A percentile compares a stretch with the other conserved stretches of the same genome.
phyloP scores from a whole-genome alignment of 306 rosid species.

The Sechiopsis laciniata region DNA sequence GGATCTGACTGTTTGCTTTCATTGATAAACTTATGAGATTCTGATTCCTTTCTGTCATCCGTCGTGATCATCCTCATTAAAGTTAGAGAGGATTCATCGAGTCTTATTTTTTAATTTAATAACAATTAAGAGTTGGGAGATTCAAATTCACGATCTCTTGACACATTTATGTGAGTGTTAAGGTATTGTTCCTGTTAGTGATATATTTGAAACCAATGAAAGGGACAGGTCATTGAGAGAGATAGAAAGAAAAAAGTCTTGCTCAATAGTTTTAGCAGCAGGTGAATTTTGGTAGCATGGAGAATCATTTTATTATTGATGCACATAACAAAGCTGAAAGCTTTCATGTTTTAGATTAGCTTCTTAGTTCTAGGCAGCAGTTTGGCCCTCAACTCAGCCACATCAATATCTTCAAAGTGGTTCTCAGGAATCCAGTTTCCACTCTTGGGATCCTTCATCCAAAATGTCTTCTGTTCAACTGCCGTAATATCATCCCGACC shows the following conservation, averaged over 20 bases:
- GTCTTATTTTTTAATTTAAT: background rate
- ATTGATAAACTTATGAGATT: background rate
- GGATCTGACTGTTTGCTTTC: background rate
- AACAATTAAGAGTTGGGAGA: background rate
- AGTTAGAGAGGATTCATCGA: no score
- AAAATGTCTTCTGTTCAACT: constrained; percentile 25
- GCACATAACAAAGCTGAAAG: background rate
- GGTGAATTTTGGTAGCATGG: background rate
- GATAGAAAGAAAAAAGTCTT: background rate
- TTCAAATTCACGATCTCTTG: no score
- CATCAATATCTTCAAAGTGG: constrained; percentile 42
- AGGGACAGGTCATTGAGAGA: background rate
- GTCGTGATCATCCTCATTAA: no score
- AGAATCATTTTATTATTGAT: background rate
- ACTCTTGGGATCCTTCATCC: constrained; percentile 63
- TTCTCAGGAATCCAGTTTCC: constrained; percentile 69
- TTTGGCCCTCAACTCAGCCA: constrained; percentile 43
- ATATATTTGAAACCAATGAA: background rate
- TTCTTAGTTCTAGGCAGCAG: constrained; percentile 28
- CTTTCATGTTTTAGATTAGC: constrained; percentile 9
- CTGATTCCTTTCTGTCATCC: no score
- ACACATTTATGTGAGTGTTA: no score
- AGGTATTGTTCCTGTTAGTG: no score
- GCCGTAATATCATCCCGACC: background rate
- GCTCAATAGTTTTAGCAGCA: background rate